A percentile compares a stretch with the other conserved stretches of the same genome.
Evolutionary conservation across 2,329 filamentous ascomycete species (phyloP).

Genomic region (Clonostachys sp.): DNA sequence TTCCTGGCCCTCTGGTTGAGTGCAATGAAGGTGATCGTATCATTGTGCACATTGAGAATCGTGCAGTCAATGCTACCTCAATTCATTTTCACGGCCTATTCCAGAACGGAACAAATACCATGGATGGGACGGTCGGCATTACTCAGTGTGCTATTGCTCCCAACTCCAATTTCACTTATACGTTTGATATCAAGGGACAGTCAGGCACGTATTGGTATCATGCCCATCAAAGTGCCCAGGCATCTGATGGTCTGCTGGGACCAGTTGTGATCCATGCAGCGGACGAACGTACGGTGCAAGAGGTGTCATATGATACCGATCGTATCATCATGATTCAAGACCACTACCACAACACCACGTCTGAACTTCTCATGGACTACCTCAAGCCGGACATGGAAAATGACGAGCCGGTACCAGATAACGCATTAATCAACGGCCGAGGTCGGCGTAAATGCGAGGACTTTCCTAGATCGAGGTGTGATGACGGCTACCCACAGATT

Average conservation of each 20-base stretch:
- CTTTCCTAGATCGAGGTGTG: conserved; percentile 36
- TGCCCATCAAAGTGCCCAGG: conserved; percentile 47
- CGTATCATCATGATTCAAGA: conserved; percentile 46
- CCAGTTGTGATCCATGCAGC: conserved; percentile 53
- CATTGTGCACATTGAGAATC: conserved; percentile 65
- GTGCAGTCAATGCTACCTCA: conserved; percentile 51
- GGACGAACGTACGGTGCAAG: conserved; percentile 41
- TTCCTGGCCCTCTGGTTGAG: conserved; percentile 69
- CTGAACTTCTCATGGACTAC: conserved; percentile 23
- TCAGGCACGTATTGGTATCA: conserved; percentile 60
- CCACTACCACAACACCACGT: conserved; percentile 25
- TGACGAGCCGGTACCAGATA: conserved; percentile 62
- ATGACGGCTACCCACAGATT: conserved; percentile 22
- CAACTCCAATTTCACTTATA: conserved; percentile 42
- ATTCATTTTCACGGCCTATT: conserved; percentile 62
- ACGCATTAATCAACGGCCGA: conserved; percentile 58
- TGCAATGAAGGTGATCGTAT: conserved; percentile 71
- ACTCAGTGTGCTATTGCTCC: conserved; percentile 47
- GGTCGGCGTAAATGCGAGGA: conserved; percentile 24
- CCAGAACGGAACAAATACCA: conserved; percentile 46
- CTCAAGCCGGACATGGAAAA: conserved; percentile 24
- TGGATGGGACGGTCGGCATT: conserved; percentile 55
- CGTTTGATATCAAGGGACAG: conserved; percentile 43
- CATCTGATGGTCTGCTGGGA: conserved; percentile 57
- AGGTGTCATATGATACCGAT: conserved; percentile 41